phyloP scores from a whole-genome alignment of 2,329 filamentous ascomycete species.

The Aaosphaeria pasadenensis region DNA sequence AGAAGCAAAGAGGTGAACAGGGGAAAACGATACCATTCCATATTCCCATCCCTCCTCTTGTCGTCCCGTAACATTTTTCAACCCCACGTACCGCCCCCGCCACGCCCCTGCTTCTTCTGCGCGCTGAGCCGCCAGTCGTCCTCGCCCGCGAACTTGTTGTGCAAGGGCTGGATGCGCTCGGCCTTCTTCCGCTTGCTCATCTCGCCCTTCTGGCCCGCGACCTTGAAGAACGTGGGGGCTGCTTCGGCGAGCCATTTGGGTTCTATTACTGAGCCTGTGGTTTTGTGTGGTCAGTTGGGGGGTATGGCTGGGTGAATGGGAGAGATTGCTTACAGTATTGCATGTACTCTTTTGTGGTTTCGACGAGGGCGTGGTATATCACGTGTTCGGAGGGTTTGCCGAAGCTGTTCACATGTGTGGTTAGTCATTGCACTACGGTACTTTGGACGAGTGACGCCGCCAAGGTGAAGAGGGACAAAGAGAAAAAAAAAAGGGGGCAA shows the following conservation, averaged over 20 bases:
- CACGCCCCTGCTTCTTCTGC: slow-evolving; percentile 79
- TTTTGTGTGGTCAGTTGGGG: too few species aligned
- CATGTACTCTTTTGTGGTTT: slow-evolving; percentile 99
- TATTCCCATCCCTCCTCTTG: too few species aligned
- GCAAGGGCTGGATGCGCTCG: slow-evolving; percentile 90
- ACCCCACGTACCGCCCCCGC: slow-evolving; percentile 86
- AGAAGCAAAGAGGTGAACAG: too few species aligned
- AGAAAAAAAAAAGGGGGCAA: too few species aligned
- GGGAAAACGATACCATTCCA: too few species aligned
- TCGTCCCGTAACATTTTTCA: too few species aligned
- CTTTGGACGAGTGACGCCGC: too few species aligned
- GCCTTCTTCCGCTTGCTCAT: slow-evolving; percentile 90
- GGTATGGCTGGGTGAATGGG: too few species aligned
- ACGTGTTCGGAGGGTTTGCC: slow-evolving; percentile 97
- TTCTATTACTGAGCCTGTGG: slow-evolving; percentile 69
- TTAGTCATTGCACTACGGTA: too few species aligned
- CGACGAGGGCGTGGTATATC: slow-evolving; percentile 84
- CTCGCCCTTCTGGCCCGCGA: slow-evolving; percentile 73
- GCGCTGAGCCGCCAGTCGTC: slow-evolving; percentile 94
- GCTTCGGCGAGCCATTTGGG: slow-evolving; percentile 92
- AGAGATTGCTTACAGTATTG: slow-evolving; percentile 60
- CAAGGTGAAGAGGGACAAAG: too few species aligned
- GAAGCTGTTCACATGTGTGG: slow-evolving; percentile 36
- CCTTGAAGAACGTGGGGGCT: slow-evolving; percentile 98
- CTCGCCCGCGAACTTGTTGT: slow-evolving; percentile 87